Evolutionary conservation across 169 alveolate genomes (phyloP), one percentile per base, ranked within the genome.

Genomic region (Cryptosporidium tyzzeri): DNA sequence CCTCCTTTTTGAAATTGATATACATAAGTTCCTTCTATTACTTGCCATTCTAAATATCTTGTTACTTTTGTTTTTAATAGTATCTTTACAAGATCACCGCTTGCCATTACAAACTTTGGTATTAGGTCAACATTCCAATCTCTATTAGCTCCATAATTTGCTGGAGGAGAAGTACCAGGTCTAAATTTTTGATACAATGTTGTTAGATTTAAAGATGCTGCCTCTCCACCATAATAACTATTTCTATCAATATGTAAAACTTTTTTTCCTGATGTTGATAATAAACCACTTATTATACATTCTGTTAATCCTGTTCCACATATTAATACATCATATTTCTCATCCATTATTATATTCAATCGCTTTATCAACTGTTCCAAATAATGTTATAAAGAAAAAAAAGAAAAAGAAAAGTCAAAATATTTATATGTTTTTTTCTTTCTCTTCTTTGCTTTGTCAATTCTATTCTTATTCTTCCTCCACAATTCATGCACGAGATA

Each of bases 101-200:
- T 97, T 29, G 99, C 99, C 97, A 98, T 96, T 23, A 98, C 97
- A 92, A 97, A 97, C 92, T 98, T 98, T 44, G 99, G 99, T 37
- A 98, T 96, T 53, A 98, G 93, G 86, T 98, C 99, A 41, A 98
- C 98, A 91, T 98, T 98, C 99, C 99, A 98, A 85, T 98, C 99
- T 85, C 99, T 93, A 93, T 98, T 97, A 85, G 96, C 96, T 33
- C 99, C 99, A 86, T 91, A 96, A 33, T 92, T 84, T 71, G 92
- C 93, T 21, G 99, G 99, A 33, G 98, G 98, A 33, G 44, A 39
- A 48, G 48, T 85, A 91, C 98, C 96, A 53, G 98, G 98, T 67
- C 96, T 92, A 96, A 98, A 98, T 62, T 95, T 93, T 59, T 95
- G 95, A 97, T 97, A 97, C 41, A 98, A 93, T 85, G 97, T 97